Evolutionary conservation across 495 filamentous ascomycete genomes (phyloP), one percentile per base, ranked within the genome.

Genomic region (Tuber calosporum): DNA sequence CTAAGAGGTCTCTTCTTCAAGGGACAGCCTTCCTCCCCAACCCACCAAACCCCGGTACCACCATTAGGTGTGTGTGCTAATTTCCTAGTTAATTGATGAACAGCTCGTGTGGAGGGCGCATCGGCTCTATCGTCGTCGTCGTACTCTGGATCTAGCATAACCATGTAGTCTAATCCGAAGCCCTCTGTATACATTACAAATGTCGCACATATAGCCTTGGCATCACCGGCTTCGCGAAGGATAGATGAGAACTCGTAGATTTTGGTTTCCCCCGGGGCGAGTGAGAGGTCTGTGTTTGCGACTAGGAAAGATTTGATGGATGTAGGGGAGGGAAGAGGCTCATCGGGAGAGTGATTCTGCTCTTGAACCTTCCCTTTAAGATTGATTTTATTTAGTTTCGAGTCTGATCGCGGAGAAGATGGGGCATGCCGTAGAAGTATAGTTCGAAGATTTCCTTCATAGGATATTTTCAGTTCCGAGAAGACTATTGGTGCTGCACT

Each of bases 171-270:
- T 30, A 97, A 81, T 73, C 89, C 87, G 75, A 95, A 97, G 4
- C 85, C 82, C 2, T 90, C 87, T 40, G 88, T 86, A 40, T 87
- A 84, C 13, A 96, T 78, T 22, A 84, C 82, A 69, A 95, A 82
- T 30, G 86, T 89, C 19, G 91, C 86, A 1, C 86, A 90, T 19
- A 88, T 84, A 20, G 91, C 88, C 68, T 85, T 87, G 0, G 90
- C 88, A 69, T 93, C 88, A 9, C 92, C 94, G 20, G 93, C 89
- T 82, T 97, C 94, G 53, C 93, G 87, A 6, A 94, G 87, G 26
- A 89, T 88, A 67, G 90, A 86, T 5, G 88, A 87, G 71, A 97
- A 85, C 77, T 89, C 87, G 74, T 91, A 91, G 4, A 93, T 85
- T 72, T 89, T 89, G 0, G 86, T 90, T 69, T 90, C 86, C 3